A percentile compares a stretch with the other conserved stretches of the same genome.
Evolutionary conservation across 257 asterid species (phyloP).

Genomic region (Penstemon davidsonii): DNA sequence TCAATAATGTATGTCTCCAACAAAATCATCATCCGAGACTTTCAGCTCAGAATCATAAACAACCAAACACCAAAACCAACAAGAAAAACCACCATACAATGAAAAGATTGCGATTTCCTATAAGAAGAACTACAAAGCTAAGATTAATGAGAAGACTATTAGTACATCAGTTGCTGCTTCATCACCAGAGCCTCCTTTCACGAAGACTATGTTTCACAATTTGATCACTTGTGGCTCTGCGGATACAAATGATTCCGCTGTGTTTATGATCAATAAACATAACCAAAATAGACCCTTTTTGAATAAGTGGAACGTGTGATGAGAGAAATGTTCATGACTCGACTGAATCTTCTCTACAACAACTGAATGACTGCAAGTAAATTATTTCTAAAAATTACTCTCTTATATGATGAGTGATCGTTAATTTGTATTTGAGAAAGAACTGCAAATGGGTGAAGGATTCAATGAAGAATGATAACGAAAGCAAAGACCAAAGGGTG

Average conservation of each 20-base stretch:
- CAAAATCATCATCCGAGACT: too few species aligned
- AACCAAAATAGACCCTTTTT: slow-evolving; percentile 4
- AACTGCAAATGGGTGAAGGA: slow-evolving; percentile 51
- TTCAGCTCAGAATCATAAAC: too few species aligned
- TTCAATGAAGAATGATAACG: too few species aligned
- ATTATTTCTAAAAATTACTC: too few species aligned
- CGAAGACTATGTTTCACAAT: slow-evolving; percentile 45
- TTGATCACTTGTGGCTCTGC: slow-evolving; percentile 68
- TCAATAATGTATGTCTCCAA: too few species aligned
- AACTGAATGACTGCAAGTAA: slow-evolving; percentile 48
- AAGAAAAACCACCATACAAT: too few species aligned
- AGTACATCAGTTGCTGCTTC: too few species aligned
- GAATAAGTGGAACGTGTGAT: slow-evolving; percentile 38
- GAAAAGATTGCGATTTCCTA: too few species aligned
- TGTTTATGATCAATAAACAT: slow-evolving; percentile 34
- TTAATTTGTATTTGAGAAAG: slow-evolving; percentile 30
- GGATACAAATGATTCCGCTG: slow-evolving; percentile 64
- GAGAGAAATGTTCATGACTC: slow-evolving; percentile 21
- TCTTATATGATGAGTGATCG: neutral
- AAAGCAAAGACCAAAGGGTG: neutral
- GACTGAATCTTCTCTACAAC: slow-evolving; percentile 40
- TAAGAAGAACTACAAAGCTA: slow-evolving; percentile 22
- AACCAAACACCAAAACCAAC: too few species aligned
- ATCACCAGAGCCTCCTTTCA: too few species aligned
- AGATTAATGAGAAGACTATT: slow-evolving; percentile 19